phyloP scores from a whole-genome alignment of 1,284 basidiomycete species.

The Xanthoconium separans region DNA sequence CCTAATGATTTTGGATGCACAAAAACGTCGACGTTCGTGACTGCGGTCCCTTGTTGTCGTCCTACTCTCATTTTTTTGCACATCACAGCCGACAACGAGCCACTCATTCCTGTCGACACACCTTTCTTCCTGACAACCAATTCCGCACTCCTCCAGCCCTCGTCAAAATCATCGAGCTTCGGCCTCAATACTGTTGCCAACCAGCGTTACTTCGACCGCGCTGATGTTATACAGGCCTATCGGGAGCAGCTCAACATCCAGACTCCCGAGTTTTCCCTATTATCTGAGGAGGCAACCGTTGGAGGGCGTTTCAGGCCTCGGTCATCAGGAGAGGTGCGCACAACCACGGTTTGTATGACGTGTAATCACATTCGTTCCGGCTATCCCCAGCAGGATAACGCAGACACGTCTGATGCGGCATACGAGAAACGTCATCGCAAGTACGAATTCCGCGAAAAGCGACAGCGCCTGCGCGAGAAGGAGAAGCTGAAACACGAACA shows the following conservation, averaged over 20 bases:
- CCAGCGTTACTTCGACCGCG: conserved; percentile 73
- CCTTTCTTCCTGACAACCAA: conserved; percentile 72
- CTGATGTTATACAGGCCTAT: conserved; percentile 71
- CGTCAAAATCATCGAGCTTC: conserved; percentile 36
- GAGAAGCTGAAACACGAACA: conserved; percentile 90
- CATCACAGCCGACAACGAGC: conserved; percentile 65
- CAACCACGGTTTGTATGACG: conserved; percentile 8
- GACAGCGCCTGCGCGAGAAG: conserved; percentile 82
- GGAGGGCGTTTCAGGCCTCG: conserved; percentile 68
- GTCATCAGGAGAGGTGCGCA: conserved; percentile 65
- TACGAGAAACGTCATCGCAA: conserved; percentile 85
- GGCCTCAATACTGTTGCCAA: conserved; percentile 58
- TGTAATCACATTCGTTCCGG: conserved; percentile 11
- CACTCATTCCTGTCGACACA: conserved; percentile 64
- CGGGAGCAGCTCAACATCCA: conserved; percentile 67
- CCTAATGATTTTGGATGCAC: conserved; percentile 79
- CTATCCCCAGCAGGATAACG: conserved; percentile 37
- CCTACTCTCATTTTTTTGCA: conserved; percentile 16
- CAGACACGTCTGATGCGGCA: conserved; percentile 81
- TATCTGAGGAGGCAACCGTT: conserved; percentile 59
- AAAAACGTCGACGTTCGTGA: conserved; percentile 73
- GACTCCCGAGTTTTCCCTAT: conserved; percentile 63
- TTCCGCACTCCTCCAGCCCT: conserved; percentile 40
- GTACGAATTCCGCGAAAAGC: conserved; percentile 84
- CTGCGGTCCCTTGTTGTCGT: conserved; percentile 10